phyloP scores from a whole-genome alignment of 768 basidiomycete genomes.

The Boletus rubescentipes region DNA sequence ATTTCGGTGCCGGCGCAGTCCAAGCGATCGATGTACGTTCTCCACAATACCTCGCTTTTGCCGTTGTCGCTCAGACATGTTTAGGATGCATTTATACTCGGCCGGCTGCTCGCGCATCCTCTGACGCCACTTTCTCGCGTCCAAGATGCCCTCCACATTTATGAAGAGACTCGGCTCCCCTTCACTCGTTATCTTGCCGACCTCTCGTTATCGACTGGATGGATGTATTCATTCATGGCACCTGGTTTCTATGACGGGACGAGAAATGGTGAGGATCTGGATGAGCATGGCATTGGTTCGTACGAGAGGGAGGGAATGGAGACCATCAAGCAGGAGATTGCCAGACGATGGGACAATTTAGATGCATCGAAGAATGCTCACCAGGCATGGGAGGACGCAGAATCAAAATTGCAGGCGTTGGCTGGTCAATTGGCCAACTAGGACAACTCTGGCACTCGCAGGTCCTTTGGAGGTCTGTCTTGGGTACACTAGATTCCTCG shows the following conservation, averaged over 20 bases:
- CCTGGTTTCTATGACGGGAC: conserved; percentile 24
- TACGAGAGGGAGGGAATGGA: conserved; percentile 19
- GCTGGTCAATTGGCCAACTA: neutral
- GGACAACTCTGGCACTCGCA: neutral
- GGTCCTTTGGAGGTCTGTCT: too few relatives aligned
- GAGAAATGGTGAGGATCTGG: conserved; percentile 2
- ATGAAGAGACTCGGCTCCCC: conserved; percentile 14
- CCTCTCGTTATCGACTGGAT: conserved; percentile 16
- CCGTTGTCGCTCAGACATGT: neutral
- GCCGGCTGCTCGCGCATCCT: conserved; percentile 20
- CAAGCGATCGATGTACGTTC: neutral
- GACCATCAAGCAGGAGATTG: conserved; percentile 9
- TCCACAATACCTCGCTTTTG: neutral
- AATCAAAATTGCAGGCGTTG: conserved; percentile 8
- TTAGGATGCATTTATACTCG: conserved; percentile 22
- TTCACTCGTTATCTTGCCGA: conserved; percentile 11
- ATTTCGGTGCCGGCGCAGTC: neutral
- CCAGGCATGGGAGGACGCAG: conserved; percentile 18
- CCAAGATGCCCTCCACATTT: conserved; percentile 2
- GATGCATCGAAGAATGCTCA: conserved; percentile 7
- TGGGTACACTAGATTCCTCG: too few relatives aligned
- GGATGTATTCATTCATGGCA: conserved; percentile 19
- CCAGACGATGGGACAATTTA: conserved; percentile 16
- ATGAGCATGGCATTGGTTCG: conserved; percentile 1
- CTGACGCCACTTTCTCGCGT: conserved; percentile 6